Conservation (phyloP, 2,329 filamentous ascomycete genomes). For the Curvularia spicifera region DNA sequence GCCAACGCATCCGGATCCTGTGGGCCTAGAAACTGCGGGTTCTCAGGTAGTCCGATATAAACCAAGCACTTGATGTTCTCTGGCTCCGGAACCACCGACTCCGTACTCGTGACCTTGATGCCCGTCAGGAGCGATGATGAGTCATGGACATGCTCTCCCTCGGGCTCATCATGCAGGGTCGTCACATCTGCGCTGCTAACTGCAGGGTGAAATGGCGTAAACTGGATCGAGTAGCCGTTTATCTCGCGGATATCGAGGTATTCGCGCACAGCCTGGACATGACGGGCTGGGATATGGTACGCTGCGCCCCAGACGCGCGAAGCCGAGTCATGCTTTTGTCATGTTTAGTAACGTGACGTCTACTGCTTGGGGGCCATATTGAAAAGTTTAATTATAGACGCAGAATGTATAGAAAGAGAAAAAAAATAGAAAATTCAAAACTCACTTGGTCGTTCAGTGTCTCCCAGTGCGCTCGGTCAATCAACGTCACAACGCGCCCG, state of each 20-base stretch:
- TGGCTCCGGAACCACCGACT: neutral
- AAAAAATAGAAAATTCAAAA: neutral
- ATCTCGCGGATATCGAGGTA: constrained; percentile 98
- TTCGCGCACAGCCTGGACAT: constrained; percentile 79
- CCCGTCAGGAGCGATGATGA: constrained; percentile 29
- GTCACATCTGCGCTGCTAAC: constrained; percentile 34
- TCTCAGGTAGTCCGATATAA: constrained; percentile 93
- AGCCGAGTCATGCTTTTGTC: constrained; percentile 56
- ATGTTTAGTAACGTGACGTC: neutral
- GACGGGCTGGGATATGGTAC: constrained; percentile 77
- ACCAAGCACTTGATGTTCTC: constrained; percentile 64
- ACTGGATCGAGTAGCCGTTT: constrained; percentile 94
- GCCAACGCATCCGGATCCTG: constrained; percentile 81
- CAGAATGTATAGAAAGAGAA: neutral
- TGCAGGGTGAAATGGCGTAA: constrained; percentile 79
- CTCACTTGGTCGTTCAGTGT: constrained; percentile 69
- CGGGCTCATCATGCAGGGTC: constrained; percentile 1
- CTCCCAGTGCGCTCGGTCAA: constrained; percentile 83
- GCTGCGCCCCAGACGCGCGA: constrained; percentile 85
- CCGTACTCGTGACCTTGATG: constrained; percentile 45
- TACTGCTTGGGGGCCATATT: too few relatives aligned
- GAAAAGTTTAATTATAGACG: neutral
- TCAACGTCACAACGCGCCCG: constrained; percentile 91
- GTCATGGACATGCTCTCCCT: neutral
- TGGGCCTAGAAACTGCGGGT: constrained; percentile 87